Base-by-base conservation (phyloP, 305 asterid genomes). In the Fraxinus albicans region DNA sequence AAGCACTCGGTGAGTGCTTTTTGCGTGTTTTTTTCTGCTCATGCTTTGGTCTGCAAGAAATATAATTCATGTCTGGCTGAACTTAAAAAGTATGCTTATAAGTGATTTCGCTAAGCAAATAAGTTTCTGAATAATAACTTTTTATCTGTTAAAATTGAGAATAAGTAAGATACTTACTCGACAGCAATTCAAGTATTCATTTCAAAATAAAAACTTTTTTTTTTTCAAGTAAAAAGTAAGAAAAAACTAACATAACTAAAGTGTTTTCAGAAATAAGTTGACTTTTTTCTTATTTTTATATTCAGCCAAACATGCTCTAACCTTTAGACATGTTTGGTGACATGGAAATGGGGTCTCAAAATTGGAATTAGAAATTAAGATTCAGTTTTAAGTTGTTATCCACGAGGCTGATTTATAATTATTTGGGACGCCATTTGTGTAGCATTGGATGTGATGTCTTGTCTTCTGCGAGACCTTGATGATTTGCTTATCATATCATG, bases 1-100 rank as follows among this genome's bases (percentile, higher is more conserved):
- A 92, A 83, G 92, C 94, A 31, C 89, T 93, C 76, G 96, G 97
- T 93, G 76, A 87, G 91, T 84, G 34, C 55, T 44, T 81, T 77
- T 0, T 78, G 55, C 55, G 55, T 44, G 53, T 44, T 3, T 12
- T 44, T 44, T 12, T 1, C 15, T 3, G 5, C n/a, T 25, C 73
- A 58, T 33, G 21, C 76, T 58, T 63, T 86, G 36, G 50, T 25
- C 27, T 82, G 44, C 83, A 6, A 70, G 33, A 44, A 47, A 70
- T 55, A n/a, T 55, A 55, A 44, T 67, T 9, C 8, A 3, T 8
- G 8, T 29, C 25, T 5, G 67, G 27, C 67, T 55, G n/a, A 55
- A 55, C 67, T 55, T 13, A 44, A 19, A 55, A 55, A n/a, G 21
- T 6, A 6, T 55, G 67, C 67, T 19, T n/a, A 55, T 1, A 55